Percentiles rank a stretch among this genome's conserved stretches.
These are phyloP conservation scores for Mrakia frigida DNA, from an alignment of 768 basidiomycete genomes.

Conservation along the genomic window DNA sequence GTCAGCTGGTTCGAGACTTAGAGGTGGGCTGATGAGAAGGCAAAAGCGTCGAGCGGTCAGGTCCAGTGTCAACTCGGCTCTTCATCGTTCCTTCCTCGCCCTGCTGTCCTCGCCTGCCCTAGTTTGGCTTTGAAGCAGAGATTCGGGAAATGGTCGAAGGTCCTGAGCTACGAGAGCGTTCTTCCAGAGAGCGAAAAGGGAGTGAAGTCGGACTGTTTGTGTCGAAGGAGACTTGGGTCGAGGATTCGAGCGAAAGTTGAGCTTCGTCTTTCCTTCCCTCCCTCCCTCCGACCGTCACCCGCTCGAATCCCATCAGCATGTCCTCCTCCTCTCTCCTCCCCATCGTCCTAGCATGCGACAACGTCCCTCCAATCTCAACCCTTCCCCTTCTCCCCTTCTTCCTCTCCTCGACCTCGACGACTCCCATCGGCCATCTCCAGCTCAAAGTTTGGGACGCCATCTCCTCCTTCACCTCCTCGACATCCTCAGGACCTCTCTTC, in stretches of 20 bases:
- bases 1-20: too few species aligned
- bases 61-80: too few species aligned
- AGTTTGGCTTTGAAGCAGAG: too few species aligned
- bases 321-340: slow-evolving; percentile 24
- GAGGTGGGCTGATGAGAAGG: too few species aligned
- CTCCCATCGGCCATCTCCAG: slow-evolving; percentile 26
- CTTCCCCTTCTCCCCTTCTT: slow-evolving; percentile 19
- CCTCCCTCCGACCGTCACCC: neutral
- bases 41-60: too few species aligned
- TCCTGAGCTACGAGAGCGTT: too few species aligned
- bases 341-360: slow-evolving; percentile 28
- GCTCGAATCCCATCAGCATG: neutral
- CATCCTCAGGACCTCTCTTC: neutral
- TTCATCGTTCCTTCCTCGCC: too few species aligned
- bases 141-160: too few species aligned
- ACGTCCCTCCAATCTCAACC: slow-evolving; percentile 17
- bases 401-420: slow-evolving; percentile 15
- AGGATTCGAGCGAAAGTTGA: too few species aligned
- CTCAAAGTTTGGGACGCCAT: neutral
- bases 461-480: neutral
- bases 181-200: neutral
- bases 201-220: neutral
- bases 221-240: neutral
- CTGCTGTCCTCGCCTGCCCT: too few species aligned
- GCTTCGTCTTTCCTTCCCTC: neutral